These are phyloP conservation scores for Arabis hirsuta DNA, from an alignment of 345 rosid genomes.

Conservation along the genomic window DNA sequence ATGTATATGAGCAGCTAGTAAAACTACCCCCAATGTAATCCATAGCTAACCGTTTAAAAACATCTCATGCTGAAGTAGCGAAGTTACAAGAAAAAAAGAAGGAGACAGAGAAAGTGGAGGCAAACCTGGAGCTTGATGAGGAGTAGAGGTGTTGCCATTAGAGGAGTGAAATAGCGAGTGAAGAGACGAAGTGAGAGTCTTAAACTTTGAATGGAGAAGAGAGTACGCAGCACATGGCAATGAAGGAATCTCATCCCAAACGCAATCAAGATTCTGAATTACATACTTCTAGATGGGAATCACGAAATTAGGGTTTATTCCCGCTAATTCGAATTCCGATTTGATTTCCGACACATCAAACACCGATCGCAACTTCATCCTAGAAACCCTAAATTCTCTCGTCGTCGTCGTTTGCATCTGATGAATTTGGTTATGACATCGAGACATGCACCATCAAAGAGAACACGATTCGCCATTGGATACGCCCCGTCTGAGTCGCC, in stretches of 20 bases:
- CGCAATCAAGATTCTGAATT: slow-evolving; percentile 76
- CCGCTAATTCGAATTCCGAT: slow-evolving; percentile 62
- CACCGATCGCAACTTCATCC: slow-evolving; percentile 58
- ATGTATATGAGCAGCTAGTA: too few relatives aligned
- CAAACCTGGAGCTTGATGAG: slow-evolving; percentile 78
- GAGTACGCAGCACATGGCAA: slow-evolving; percentile 75
- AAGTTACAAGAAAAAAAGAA: too few relatives aligned
- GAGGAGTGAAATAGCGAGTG: slow-evolving; percentile 70
- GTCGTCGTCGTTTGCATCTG: background rate
- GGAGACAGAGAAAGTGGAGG: too few relatives aligned
- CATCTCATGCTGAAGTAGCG: too few relatives aligned
- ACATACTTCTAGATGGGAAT: slow-evolving; percentile 84
- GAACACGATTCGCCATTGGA: too few relatives aligned
- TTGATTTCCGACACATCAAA: slow-evolving; percentile 68
- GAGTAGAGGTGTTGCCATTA: slow-evolving; percentile 86
- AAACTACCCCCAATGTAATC: too few relatives aligned
- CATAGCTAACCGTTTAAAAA: too few relatives aligned
- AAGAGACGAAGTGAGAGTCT: slow-evolving; percentile 73
- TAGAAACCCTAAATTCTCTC: background rate
- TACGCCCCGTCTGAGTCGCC: too few relatives aligned
- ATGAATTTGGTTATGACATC: too few relatives aligned
- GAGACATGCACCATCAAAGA: too few relatives aligned
- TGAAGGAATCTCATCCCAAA: slow-evolving; percentile 71
- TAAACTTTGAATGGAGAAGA: slow-evolving; percentile 80
- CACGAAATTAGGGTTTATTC: slow-evolving; percentile 62